Conservation (phyloP, 345 rosid species). For the Bruguiera gymnorhiza region DNA sequence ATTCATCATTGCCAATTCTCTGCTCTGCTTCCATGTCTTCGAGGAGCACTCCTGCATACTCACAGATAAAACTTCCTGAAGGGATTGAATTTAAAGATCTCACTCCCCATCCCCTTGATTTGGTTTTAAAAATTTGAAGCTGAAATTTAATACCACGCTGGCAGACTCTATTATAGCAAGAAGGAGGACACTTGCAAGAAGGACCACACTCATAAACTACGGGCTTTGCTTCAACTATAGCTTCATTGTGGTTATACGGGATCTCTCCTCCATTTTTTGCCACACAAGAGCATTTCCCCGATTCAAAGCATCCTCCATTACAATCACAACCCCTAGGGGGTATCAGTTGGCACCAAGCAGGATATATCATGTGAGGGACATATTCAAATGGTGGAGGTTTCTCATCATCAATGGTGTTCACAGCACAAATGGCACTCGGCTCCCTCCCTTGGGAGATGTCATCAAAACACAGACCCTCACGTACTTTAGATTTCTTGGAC, state of each 20-base stretch:
- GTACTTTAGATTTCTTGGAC: conserved; percentile 33
- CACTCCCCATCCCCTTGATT: conserved; percentile 83
- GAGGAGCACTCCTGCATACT: conserved; percentile 79
- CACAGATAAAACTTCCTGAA: conserved; percentile 81
- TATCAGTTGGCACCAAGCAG: conserved; percentile 43
- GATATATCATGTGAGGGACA: conserved; percentile 47
- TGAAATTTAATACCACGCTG: conserved; percentile 67
- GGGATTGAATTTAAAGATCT: conserved; percentile 70
- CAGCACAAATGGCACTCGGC: conserved; percentile 56
- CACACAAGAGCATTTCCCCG: conserved; percentile 49
- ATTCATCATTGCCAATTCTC: conserved; percentile 66
- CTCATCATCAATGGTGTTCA: conserved; percentile 67
- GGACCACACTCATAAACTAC: conserved; percentile 86
- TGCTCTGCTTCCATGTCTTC: conserved; percentile 66
- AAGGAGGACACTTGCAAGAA: conserved; percentile 65
- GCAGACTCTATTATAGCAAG: conserved; percentile 70
- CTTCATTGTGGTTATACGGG: conserved; percentile 68
- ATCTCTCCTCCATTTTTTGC: conserved; percentile 66
- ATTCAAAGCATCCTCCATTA: conserved; percentile 46
- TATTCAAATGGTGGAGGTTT: conserved; percentile 65
- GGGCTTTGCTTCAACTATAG: conserved; percentile 55
- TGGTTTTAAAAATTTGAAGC: conserved; percentile 79
- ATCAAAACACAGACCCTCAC: conserved; percentile 53
- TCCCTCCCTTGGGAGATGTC: conserved; percentile 75
- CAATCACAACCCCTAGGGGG: conserved; percentile 63